Evolutionary conservation across 345 rosid genomes (phyloP).

Genomic region (Camelina laxa): DNA sequence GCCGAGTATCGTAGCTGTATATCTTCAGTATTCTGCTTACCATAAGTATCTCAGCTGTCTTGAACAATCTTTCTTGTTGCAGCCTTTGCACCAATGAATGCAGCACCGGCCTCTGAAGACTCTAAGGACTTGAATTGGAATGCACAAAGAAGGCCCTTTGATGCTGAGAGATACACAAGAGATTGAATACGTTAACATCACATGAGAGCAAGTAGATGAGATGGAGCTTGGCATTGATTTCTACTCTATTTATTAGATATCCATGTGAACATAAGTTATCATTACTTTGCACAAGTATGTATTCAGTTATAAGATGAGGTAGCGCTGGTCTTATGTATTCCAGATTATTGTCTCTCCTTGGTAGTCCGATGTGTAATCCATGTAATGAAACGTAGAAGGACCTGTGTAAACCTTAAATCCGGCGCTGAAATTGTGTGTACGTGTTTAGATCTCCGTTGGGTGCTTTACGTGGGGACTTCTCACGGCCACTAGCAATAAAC

Average conservation of each 20-base stretch:
- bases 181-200: slow-evolving; percentile 19
- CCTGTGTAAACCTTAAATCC: too few species aligned
- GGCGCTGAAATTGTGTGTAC: too few species aligned
- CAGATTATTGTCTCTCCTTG: not conserved
- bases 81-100: slow-evolving; percentile 88
- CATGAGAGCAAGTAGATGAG: not conserved
- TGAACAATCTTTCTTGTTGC: slow-evolving; percentile 37
- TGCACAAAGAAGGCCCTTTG: slow-evolving; percentile 53
- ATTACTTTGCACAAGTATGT: not conserved
- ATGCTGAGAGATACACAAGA: slow-evolving; percentile 54
- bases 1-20: not conserved
- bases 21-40: not conserved
- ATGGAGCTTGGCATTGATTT: not conserved
- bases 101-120: slow-evolving; percentile 41
- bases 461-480: too few species aligned
- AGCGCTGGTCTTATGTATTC: not conserved
- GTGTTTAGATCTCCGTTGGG: too few species aligned
- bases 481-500: too few species aligned
- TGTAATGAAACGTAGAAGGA: not conserved
- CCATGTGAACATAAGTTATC: not conserved
- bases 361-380: not conserved
- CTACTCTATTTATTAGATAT: not conserved
- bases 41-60: not conserved
- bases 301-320: not conserved
- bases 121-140: slow-evolving; percentile 38